These are phyloP conservation scores for Mycena chlorophos DNA, from an alignment of 768 basidiomycete genomes.

Conservation along the genomic window DNA sequence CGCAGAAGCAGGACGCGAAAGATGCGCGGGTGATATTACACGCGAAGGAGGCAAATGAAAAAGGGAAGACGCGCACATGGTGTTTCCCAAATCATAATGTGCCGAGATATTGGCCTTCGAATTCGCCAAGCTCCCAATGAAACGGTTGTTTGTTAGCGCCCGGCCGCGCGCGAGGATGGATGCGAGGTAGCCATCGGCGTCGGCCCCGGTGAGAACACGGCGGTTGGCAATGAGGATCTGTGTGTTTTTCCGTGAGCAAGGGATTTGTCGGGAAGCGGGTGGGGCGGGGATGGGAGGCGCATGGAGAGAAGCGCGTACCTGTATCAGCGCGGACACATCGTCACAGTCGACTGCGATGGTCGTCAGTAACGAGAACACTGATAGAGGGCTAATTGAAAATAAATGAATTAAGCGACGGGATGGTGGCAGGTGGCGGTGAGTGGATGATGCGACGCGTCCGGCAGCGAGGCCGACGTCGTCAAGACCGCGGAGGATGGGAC, in stretches of 20 bases:
- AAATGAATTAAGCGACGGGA: too few relatives aligned
- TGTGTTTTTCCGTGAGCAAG: neutral
- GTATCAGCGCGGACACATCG: conserved; percentile 18
- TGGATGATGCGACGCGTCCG: too few relatives aligned
- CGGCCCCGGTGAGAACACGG: neutral
- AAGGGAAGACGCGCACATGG: conserved; percentile 40
- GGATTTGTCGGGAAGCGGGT: neutral
- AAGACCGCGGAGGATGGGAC: too few relatives aligned
- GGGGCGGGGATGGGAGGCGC: neutral
- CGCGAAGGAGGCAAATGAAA: neutral
- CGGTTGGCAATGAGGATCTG: conserved; percentile 22
- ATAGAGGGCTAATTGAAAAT: too few relatives aligned
- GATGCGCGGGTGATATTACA: too few relatives aligned
- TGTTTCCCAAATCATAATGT: conserved; percentile 57
- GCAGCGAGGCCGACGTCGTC: too few relatives aligned
- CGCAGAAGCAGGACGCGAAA: too few relatives aligned
- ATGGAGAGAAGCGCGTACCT: conserved; percentile 8
- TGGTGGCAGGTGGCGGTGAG: too few relatives aligned
- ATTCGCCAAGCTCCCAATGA: conserved; percentile 48
- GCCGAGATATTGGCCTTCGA: conserved; percentile 52
- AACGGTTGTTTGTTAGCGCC: conserved; percentile 27
- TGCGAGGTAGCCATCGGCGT: conserved; percentile 15
- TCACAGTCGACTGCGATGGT: conserved; percentile 18
- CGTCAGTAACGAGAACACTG: too few relatives aligned
- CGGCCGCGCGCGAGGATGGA: conserved; percentile 16